These are phyloP conservation scores for Solanum tacnaense DNA, from an alignment of 257 asterid genomes.

Conservation along the genomic window DNA sequence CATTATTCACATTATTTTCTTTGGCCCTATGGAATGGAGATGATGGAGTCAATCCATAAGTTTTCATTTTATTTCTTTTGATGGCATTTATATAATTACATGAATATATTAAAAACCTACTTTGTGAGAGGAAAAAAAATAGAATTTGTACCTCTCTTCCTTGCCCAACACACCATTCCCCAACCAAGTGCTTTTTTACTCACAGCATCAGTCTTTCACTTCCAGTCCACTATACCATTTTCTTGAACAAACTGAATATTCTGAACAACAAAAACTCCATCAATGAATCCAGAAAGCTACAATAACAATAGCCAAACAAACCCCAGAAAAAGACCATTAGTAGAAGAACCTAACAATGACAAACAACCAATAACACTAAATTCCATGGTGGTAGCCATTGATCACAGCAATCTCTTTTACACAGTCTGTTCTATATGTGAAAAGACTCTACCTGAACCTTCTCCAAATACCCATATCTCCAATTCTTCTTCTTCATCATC, in stretches of 20 bases:
- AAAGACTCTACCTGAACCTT: slow-evolving; percentile 36
- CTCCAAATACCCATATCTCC: background rate
- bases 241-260: background rate
- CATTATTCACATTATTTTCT: no score
- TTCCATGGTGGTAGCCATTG: slow-evolving; percentile 63
- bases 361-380: slow-evolving; percentile 30
- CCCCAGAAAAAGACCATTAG: slow-evolving; percentile 28
- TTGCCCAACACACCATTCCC: background rate
- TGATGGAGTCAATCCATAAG: background rate
- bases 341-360: slow-evolving; percentile 30
- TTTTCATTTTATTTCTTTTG: background rate
- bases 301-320: slow-evolving; percentile 4
- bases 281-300: background rate
- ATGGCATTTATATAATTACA: background rate
- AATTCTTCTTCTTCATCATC: background rate
- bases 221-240: background rate
- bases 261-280: background rate
- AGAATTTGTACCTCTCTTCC: background rate
- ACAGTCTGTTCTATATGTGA: slow-evolving; percentile 69
- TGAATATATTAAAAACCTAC: no score
- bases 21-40: background rate
- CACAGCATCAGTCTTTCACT: background rate
- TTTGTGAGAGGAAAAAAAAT: background rate
- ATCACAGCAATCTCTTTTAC: slow-evolving; percentile 41
- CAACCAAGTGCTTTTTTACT: background rate